Conservation (phyloP, 495 filamentous ascomycete genomes). For the Talaromyces adpressus region DNA sequence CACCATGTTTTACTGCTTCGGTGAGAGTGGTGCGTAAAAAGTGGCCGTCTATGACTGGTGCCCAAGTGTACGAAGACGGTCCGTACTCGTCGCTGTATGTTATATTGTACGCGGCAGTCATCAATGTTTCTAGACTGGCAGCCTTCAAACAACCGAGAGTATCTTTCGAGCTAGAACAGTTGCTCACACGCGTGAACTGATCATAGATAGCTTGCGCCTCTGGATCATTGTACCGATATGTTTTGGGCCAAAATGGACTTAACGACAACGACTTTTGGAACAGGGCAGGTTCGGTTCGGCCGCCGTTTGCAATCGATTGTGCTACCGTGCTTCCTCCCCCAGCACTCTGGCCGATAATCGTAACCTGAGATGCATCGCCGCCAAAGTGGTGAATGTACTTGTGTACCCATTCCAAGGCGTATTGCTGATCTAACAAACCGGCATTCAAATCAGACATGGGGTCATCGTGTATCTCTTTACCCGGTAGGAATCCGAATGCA, state of each 20-base stretch:
- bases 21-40: conserved; percentile 43
- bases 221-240: neutral
- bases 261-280: neutral
- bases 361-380: neutral
- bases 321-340: neutral
- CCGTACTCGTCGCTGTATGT: neutral
- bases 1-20: conserved; percentile 25
- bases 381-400: neutral
- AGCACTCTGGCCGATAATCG: neutral
- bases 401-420: neutral
- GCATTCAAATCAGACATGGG: neutral
- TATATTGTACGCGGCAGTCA: conserved; percentile 32
- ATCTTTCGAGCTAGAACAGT: neutral
- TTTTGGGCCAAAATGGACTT: neutral
- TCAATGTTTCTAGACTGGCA: neutral
- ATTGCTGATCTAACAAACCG: neutral
- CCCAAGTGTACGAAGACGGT: conserved; percentile 44
- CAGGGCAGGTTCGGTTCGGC: neutral
- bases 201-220: neutral
- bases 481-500: neutral
- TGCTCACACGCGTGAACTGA: neutral
- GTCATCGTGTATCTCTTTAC: neutral
- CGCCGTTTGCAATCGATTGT: neutral
- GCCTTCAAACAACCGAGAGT: neutral
- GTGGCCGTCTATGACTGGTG: conserved; percentile 49